These are phyloP conservation scores for Scedosporium boydii DNA, from an alignment of 2,329 filamentous ascomycete species.

Conservation along the genomic window DNA sequence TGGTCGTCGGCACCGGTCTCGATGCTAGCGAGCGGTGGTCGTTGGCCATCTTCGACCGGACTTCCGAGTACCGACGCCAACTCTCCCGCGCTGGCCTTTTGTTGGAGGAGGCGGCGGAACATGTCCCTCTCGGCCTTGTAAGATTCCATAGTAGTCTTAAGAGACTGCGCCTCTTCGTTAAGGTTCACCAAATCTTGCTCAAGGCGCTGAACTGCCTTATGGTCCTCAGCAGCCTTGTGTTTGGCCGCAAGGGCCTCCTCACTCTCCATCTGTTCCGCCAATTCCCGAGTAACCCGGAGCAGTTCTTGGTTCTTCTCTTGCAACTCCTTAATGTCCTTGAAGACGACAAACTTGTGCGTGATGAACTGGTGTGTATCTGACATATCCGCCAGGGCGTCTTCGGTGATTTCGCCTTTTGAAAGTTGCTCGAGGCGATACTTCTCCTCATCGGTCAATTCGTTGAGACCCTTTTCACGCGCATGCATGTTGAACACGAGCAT, in stretches of 20 bases:
- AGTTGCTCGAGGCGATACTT: slow-evolving; percentile 67
- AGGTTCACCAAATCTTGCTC: slow-evolving; percentile 64
- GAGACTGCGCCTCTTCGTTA: slow-evolving; percentile 75
- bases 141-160: slow-evolving; percentile 77
- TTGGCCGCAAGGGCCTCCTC: slow-evolving; percentile 68
- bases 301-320: slow-evolving; percentile 84
- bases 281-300: slow-evolving; percentile 69
- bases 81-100: slow-evolving; percentile 51
- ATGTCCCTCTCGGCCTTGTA: slow-evolving; percentile 95
- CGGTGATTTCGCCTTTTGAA: slow-evolving; percentile 64
- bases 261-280: slow-evolving; percentile 84
- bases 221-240: slow-evolving; percentile 52
- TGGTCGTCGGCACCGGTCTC: slow-evolving; percentile 47
- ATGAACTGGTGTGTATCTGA: slow-evolving; percentile 85
- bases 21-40: slow-evolving; percentile 47
- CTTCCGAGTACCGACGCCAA: slow-evolving; percentile 62
- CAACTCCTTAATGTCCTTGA: slow-evolving; percentile 74
- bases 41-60: slow-evolving; percentile 50
- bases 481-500: slow-evolving; percentile 82
- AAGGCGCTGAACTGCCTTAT: slow-evolving; percentile 64
- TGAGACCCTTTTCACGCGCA: slow-evolving; percentile 68
- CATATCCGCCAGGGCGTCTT: slow-evolving; percentile 61
- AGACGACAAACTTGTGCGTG: slow-evolving; percentile 78
- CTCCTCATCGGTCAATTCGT: slow-evolving; percentile 62
- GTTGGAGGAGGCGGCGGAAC: slow-evolving; percentile 89